Evolutionary conservation across 2,329 filamentous ascomycete genomes (phyloP).

Genomic region (Aspergillus niger): DNA sequence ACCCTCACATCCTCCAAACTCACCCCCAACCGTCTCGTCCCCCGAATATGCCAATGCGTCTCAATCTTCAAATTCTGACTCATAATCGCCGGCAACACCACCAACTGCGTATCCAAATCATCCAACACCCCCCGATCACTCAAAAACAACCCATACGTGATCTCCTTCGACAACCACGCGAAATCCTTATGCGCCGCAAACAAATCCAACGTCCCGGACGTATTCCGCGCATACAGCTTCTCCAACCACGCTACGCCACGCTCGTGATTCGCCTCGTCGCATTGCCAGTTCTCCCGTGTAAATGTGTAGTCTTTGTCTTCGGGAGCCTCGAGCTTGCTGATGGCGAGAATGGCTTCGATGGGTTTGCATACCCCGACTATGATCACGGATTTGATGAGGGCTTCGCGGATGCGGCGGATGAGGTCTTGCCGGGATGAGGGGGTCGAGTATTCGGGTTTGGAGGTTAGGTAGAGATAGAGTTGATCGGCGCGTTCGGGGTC

Average conservation of each 20-base stretch:
- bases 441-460: constrained; percentile 48
- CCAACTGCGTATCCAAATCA: constrained; percentile 48
- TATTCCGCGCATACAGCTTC: constrained; percentile 59
- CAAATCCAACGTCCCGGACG: constrained; percentile 32
- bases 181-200: constrained; percentile 53
- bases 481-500: constrained; percentile 55
- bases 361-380: constrained; percentile 66
- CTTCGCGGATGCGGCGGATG: constrained; percentile 53
- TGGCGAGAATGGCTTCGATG: constrained; percentile 61
- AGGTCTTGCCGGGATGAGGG: constrained; percentile 34
- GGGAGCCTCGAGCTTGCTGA: constrained; percentile 52
- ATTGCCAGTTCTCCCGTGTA: constrained; percentile 61
- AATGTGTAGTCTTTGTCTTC: constrained; percentile 61
- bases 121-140: constrained; percentile 46
- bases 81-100: constrained; percentile 49
- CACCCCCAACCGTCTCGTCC: constrained; percentile 44
- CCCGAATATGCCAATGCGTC: constrained; percentile 51
- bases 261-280: constrained; percentile 56
- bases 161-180: constrained; percentile 71
- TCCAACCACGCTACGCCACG: constrained; percentile 59
- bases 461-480: constrained; percentile 60
- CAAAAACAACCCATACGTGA: constrained; percentile 64
- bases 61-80: constrained; percentile 46
- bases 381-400: constrained; percentile 59
- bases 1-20: constrained; percentile 44